Evolutionary conservation across 2,329 filamentous ascomycete genomes (phyloP).

Genomic region (Zymoseptoria crescenta): DNA sequence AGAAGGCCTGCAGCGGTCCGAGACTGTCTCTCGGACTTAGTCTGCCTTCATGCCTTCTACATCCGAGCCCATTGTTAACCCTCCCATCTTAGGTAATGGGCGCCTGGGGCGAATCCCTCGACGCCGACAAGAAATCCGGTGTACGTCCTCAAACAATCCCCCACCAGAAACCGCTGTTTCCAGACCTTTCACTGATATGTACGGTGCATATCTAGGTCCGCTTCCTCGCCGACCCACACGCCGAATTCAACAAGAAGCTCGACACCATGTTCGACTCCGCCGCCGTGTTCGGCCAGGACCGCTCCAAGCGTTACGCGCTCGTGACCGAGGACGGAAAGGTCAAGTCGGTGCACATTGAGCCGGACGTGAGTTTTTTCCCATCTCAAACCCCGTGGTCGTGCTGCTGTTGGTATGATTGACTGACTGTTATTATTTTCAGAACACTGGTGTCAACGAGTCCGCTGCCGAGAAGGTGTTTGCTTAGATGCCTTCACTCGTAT

Average conservation of each 20-base stretch:
- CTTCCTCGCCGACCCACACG: slow-evolving; percentile 76
- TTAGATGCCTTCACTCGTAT: neutral
- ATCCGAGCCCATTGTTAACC: neutral
- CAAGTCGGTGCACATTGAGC: slow-evolving; percentile 71
- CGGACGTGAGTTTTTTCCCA: slow-evolving; percentile 54
- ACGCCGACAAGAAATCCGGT: slow-evolving; percentile 65
- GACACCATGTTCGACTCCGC: slow-evolving; percentile 75
- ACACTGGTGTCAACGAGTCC: slow-evolving; percentile 12
- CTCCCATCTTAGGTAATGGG: slow-evolving; percentile 51
- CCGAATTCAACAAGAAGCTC: slow-evolving; percentile 72
- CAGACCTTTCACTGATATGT: neutral
- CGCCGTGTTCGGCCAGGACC: slow-evolving; percentile 70
- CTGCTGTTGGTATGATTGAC: neutral
- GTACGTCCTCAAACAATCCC: too few relatives aligned
- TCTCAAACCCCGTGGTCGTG: slow-evolving; percentile 69
- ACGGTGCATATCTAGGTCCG: slow-evolving; percentile 55
- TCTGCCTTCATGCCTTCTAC: neutral
- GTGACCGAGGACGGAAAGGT: slow-evolving; percentile 80
- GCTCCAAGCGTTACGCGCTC: slow-evolving; percentile 83
- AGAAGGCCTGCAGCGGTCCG: too few relatives aligned
- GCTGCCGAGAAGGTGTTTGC: slow-evolving; percentile 14
- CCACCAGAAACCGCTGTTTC: too few relatives aligned
- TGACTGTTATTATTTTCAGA: neutral
- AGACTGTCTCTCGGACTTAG: too few relatives aligned
- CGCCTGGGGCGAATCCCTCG: slow-evolving; percentile 72